These are phyloP conservation scores for Dalbergia oliveri DNA, from an alignment of 306 rosid species.

Conservation along the genomic window DNA sequence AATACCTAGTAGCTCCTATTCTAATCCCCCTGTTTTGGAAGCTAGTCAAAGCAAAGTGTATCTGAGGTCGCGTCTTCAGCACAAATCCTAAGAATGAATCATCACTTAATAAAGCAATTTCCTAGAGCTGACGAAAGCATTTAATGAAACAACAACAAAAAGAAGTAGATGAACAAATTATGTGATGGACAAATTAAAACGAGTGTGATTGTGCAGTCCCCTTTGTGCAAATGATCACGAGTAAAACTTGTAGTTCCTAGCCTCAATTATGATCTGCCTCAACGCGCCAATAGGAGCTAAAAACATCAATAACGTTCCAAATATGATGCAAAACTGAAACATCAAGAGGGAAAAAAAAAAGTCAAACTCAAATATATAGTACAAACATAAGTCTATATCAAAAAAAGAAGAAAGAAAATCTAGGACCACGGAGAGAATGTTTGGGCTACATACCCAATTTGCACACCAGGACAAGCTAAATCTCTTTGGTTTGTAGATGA, in stretches of 20 bases:
- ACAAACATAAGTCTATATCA: not conserved
- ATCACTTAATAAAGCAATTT: not conserved
- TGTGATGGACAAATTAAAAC: not conserved
- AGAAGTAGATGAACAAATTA: not conserved
- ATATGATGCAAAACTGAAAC: slow-evolving; percentile 68
- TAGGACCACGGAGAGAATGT: not conserved
- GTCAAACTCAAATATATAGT: not conserved
- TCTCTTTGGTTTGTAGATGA: slow-evolving; percentile 73
- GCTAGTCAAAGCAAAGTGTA: not conserved
- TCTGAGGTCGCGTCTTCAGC: not conserved
- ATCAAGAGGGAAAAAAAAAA: not conserved
- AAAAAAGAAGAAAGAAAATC: not conserved
- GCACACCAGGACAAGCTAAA: slow-evolving; percentile 76
- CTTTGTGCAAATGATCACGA: slow-evolving; percentile 29
- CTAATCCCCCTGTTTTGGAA: not conserved
- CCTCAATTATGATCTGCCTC: slow-evolving; percentile 62
- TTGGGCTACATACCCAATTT: slow-evolving; percentile 66
- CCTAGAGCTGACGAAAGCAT: slow-evolving; percentile 9
- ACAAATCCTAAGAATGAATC: not conserved
- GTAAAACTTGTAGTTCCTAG: slow-evolving; percentile 62
- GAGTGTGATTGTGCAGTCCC: not conserved
- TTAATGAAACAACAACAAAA: not conserved
- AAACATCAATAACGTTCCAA: slow-evolving; percentile 61
- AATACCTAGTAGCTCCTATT: not conserved
- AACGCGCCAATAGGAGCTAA: slow-evolving; percentile 71